phyloP scores from a whole-genome alignment of 2,329 filamentous ascomycete species.

The Aureobasidium vineae region DNA sequence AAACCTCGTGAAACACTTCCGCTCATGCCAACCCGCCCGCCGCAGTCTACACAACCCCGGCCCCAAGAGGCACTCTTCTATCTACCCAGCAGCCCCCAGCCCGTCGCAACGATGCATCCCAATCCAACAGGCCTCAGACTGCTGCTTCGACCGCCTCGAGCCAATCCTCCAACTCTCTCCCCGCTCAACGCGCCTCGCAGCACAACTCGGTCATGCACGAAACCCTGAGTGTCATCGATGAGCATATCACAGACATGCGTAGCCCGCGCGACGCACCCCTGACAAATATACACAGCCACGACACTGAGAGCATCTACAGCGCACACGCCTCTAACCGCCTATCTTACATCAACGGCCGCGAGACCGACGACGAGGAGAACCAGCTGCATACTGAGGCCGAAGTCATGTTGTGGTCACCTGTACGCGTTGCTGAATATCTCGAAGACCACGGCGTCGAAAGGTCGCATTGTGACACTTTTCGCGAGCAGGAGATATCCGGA shows the following conservation, averaged over 20 bases:
- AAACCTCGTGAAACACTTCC: slow-evolving; percentile 5
- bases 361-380: slow-evolving; percentile 91
- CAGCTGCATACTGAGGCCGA: slow-evolving; percentile 66
- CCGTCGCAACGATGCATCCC: slow-evolving; percentile 3
- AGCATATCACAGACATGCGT: slow-evolving; percentile 88
- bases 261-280: slow-evolving; percentile 60
- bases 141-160: slow-evolving; percentile 5
- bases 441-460: slow-evolving; percentile 82
- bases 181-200: slow-evolving; percentile 32
- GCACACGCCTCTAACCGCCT: slow-evolving; percentile 63
- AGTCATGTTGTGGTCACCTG: slow-evolving; percentile 75
- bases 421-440: slow-evolving; percentile 84
- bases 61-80: slow-evolving; percentile 38
- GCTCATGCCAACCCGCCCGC: slow-evolving; percentile 14
- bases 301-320: slow-evolving; percentile 86
- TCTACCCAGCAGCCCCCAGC: slow-evolving; percentile 24
- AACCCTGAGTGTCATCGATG: slow-evolving; percentile 92
- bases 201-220: slow-evolving; percentile 82
- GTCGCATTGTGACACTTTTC: slow-evolving; percentile 89
- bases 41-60: slow-evolving; percentile 42
- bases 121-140: background rate
- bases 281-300: slow-evolving; percentile 53
- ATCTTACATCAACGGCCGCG: slow-evolving; percentile 90
- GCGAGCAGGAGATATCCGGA: slow-evolving; percentile 92
- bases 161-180: background rate